Conservation (phyloP, 2,329 filamentous ascomycete genomes). For the Botryotinia calthae region DNA sequence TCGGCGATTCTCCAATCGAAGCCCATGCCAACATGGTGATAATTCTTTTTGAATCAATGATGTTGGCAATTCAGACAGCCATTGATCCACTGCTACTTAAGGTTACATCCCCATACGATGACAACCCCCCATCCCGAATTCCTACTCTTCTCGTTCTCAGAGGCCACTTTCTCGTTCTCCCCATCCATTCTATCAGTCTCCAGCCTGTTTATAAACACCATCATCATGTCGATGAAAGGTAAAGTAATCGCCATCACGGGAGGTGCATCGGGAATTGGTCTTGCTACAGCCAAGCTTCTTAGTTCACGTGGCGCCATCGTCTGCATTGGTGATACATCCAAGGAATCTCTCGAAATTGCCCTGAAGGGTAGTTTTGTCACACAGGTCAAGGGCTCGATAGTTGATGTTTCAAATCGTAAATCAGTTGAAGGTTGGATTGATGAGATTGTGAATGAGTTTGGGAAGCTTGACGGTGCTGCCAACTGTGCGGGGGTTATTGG, state of each 20-base stretch:
- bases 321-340: constrained; percentile 31
- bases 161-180: background rate
- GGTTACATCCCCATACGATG: background rate
- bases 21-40: background rate
- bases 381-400: background rate
- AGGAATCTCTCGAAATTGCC: constrained; percentile 31
- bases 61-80: background rate
- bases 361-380: constrained; percentile 21
- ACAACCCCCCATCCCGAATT: background rate
- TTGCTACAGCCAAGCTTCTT: constrained; percentile 61
- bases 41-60: background rate
- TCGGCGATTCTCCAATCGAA: background rate
- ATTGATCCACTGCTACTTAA: background rate
- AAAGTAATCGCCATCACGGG: constrained; percentile 74
- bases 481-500: constrained; percentile 50
- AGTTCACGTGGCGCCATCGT: constrained; percentile 32
- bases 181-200: background rate
- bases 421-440: constrained; percentile 42
- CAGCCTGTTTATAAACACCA: background rate
- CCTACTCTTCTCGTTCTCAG: background rate
- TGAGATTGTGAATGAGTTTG: constrained; percentile 39
- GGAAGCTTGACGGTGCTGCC: constrained; percentile 45
- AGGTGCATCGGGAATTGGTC: constrained; percentile 72
- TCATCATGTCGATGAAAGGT: constrained; percentile 37
- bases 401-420: constrained; percentile 35